Conservation (phyloP, 2,329 filamentous ascomycete species). For the Ceratocystis eucalypticola region DNA sequence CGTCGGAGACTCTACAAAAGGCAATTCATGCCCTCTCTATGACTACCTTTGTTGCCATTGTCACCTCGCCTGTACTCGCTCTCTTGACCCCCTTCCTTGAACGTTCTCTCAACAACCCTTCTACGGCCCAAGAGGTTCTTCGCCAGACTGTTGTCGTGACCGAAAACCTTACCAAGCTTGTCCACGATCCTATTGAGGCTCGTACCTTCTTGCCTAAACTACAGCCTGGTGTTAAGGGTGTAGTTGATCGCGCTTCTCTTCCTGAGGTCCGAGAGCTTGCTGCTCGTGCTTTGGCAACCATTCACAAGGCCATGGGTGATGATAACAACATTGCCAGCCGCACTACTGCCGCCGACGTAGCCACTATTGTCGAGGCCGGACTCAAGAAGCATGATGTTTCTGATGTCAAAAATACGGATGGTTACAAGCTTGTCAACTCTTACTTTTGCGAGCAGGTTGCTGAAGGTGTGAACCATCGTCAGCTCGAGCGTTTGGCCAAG, state of each 20-base stretch:
- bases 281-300: conserved; percentile 66
- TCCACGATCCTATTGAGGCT: conserved; percentile 89
- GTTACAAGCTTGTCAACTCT: conserved; percentile 42
- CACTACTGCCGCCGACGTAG: conserved; percentile 58
- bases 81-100: conserved; percentile 90
- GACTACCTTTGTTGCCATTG: conserved; percentile 95
- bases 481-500: conserved; percentile 55
- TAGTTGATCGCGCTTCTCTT: conserved; percentile 75
- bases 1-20: conserved; percentile 75
- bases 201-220: conserved; percentile 90
- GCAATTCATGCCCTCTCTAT: conserved; percentile 92
- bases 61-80: conserved; percentile 88
- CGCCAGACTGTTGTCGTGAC: conserved; percentile 93
- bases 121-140: conserved; percentile 83
- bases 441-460: conserved; percentile 78
- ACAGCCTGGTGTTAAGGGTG: conserved; percentile 80
- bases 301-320: conserved; percentile 81
- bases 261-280: conserved; percentile 91
- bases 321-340: conserved; percentile 50
- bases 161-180: conserved; percentile 95
- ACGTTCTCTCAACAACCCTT: conserved; percentile 80
- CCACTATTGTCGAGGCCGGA: conserved; percentile 59
- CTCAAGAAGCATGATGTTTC: conserved; percentile 55
- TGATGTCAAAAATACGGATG: conserved; percentile 43
- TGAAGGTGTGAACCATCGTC: conserved; percentile 75